Conservation (phyloP, 2,329 filamentous ascomycete species). For the Alternaria viburni region DNA sequence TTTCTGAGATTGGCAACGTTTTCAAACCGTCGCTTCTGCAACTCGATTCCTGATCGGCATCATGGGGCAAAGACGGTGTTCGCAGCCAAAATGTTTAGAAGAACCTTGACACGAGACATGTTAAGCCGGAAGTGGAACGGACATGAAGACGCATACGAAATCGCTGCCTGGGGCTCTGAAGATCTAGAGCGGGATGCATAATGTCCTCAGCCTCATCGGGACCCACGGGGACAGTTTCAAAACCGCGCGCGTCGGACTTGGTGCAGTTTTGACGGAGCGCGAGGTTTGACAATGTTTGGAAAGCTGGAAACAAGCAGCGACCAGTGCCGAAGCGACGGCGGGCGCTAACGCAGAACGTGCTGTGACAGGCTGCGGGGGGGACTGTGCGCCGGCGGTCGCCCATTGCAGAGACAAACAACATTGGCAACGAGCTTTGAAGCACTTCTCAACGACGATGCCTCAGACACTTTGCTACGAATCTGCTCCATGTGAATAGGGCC, state of each 20-base stretch:
- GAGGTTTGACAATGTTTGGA: slow-evolving; percentile 48
- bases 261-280: slow-evolving; percentile 44
- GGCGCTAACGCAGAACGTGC: slow-evolving; percentile 43
- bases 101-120: slow-evolving; percentile 47
- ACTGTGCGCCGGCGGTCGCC: slow-evolving; percentile 33
- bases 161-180: slow-evolving; percentile 28
- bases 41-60: slow-evolving; percentile 45
- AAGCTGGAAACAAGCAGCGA: slow-evolving; percentile 46
- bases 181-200: slow-evolving; percentile 37
- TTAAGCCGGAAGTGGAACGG: slow-evolving; percentile 44
- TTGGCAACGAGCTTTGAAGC: background rate
- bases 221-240: slow-evolving; percentile 47
- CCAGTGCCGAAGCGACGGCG: slow-evolving; percentile 38
- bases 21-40: slow-evolving; percentile 50
- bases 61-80: slow-evolving; percentile 39
- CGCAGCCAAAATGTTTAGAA: slow-evolving; percentile 46
- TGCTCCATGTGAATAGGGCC: background rate
- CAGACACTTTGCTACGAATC: background rate
- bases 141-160: slow-evolving; percentile 34
- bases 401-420: slow-evolving; percentile 1
- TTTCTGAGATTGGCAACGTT: slow-evolving; percentile 49
- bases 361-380: slow-evolving; percentile 36
- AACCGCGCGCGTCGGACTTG: slow-evolving; percentile 48
- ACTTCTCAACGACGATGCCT: background rate
- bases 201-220: slow-evolving; percentile 36